A percentile compares a stretch with the other conserved stretches of the same genome.
These are phyloP conservation scores for Jamesozyma jinghongensis DNA, from an alignment of 805 yeast species.

Conservation along the genomic window DNA sequence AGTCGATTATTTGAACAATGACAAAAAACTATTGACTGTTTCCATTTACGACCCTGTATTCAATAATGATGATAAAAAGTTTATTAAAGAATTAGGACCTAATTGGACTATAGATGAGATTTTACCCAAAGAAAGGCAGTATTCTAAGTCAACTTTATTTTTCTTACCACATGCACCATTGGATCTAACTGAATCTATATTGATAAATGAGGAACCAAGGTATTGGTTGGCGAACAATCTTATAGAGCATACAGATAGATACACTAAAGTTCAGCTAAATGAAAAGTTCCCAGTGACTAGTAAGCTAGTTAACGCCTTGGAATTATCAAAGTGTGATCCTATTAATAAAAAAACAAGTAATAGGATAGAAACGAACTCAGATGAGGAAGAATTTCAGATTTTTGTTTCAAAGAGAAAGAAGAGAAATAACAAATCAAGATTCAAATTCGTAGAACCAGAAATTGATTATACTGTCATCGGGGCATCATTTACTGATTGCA, in stretches of 20 bases:
- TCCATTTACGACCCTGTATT: constrained; percentile 63
- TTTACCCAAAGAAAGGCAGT: constrained; percentile 12
- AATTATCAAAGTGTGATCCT: background rate
- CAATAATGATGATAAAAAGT: constrained; percentile 34
- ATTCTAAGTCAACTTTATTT: constrained; percentile 32
- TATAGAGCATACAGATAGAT: constrained; percentile 45
- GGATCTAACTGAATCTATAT: constrained; percentile 37
- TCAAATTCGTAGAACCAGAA: constrained; percentile 9
- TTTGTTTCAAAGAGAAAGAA: constrained; percentile 18
- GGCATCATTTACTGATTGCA: constrained; percentile 16
- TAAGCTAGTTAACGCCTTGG: constrained; percentile 25
- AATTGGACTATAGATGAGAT: constrained; percentile 24
- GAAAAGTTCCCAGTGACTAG: constrained; percentile 39
- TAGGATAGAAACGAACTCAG: constrained; percentile 4
- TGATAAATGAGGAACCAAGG: constrained; percentile 30
- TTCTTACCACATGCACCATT: constrained; percentile 75
- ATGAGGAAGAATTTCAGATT: constrained; percentile 16
- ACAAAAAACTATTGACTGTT: constrained; percentile 18
- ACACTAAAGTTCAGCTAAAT: constrained; percentile 35
- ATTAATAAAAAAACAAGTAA: constrained; percentile 9
- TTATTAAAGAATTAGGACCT: constrained; percentile 25
- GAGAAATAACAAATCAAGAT: constrained; percentile 8
- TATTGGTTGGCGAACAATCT: constrained; percentile 44
- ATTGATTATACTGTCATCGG: constrained; percentile 17
- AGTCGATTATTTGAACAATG: constrained; percentile 12